Percentiles rank a stretch among this genome's conserved stretches.
Evolutionary conservation across 208 protist species (phyloP).

Genomic region (Trypanosoma rangeli): DNA sequence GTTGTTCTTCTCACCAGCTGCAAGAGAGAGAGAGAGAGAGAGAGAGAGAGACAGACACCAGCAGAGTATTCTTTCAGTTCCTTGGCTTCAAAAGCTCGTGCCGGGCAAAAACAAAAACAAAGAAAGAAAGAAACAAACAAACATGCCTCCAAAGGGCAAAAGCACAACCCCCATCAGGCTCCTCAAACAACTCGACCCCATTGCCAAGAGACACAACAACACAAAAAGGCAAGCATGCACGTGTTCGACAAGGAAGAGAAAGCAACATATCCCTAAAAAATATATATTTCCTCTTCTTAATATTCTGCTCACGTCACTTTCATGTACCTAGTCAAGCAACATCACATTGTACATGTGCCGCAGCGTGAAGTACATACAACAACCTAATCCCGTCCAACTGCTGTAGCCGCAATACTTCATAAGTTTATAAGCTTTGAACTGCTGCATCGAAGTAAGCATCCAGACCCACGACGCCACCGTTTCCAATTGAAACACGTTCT

Average conservation of each 20-base stretch:
- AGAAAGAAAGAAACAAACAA: no score
- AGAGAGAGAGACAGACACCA: background rate
- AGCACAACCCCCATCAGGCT: no score
- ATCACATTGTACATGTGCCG: constrained; percentile 63
- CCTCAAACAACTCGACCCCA: no score
- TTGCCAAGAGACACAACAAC: no score
- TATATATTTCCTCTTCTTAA: no score
- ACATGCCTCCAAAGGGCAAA: no score
- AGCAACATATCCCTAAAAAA: background rate
- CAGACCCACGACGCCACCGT: constrained; percentile 78
- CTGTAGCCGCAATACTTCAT: constrained; percentile 84
- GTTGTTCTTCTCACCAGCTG: no score
- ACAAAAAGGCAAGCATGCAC: no score
- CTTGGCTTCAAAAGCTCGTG: no score
- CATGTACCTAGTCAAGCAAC: constrained; percentile 24
- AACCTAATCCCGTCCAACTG: constrained; percentile 71
- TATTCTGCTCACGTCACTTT: background rate
- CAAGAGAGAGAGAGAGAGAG: background rate
- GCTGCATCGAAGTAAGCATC: constrained; percentile 78
- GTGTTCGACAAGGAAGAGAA: constrained; percentile 13
- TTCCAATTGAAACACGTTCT: constrained; percentile 60
- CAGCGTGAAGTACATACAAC: constrained; percentile 63
- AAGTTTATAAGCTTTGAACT: constrained; percentile 68
- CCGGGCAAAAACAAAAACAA: constrained; percentile 15
- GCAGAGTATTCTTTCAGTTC: no score